phyloP scores from a whole-genome alignment of 2,329 filamentous ascomycete genomes.

The Capronia epimyces region DNA sequence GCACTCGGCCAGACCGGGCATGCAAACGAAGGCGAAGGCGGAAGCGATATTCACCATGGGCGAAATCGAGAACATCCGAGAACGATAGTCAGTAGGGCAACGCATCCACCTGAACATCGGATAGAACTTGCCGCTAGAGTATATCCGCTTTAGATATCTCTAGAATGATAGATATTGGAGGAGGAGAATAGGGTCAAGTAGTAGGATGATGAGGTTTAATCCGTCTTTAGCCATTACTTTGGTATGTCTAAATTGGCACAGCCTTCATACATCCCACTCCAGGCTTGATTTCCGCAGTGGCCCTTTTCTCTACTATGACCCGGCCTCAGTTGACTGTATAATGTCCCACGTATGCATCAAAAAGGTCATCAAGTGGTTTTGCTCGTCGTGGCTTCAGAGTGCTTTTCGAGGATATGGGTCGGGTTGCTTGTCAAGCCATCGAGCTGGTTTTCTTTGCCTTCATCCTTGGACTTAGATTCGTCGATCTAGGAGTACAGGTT shows the following conservation, averaged over 20 bases:
- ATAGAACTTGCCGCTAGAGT: too few species aligned
- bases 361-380: constrained; percentile 28
- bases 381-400: constrained; percentile 33
- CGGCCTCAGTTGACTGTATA: not conserved
- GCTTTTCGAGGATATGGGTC: constrained; percentile 35
- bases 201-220: not conserved
- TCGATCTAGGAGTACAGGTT: constrained; percentile 27
- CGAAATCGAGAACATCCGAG: too few species aligned
- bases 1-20: too few species aligned
- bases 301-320: not conserved
- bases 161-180: too few species aligned
- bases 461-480: constrained; percentile 28
- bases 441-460: constrained; percentile 27
- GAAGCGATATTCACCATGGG: too few species aligned
- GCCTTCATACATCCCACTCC: not conserved
- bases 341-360: not conserved
- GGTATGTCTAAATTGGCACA: too few species aligned
- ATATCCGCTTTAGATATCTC: too few species aligned
- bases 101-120: too few species aligned
- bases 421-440: constrained; percentile 39
- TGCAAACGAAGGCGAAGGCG: too few species aligned
- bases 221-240: not conserved
- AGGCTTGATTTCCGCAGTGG: not conserved
- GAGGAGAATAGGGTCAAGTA: too few species aligned
- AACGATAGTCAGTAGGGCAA: too few species aligned